These are phyloP conservation scores for Stagonosporopsis rhizophila DNA, from an alignment of 2,329 filamentous ascomycete genomes.

Conservation along the genomic window DNA sequence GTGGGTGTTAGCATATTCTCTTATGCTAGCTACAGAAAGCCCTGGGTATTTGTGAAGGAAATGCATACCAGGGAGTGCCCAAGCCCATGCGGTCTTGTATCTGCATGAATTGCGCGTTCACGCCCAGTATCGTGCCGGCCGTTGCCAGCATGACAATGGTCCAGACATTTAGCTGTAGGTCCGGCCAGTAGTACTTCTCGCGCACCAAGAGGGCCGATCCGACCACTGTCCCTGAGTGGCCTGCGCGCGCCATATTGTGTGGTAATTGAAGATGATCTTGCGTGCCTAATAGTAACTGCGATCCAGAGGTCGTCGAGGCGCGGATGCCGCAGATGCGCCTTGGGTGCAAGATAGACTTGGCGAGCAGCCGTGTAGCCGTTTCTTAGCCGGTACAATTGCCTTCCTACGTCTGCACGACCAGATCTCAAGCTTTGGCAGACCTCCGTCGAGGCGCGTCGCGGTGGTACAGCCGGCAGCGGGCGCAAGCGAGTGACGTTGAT, in stretches of 20 bases:
- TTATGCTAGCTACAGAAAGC: neutral
- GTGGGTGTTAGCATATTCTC: neutral
- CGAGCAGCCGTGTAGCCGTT: slow-evolving; percentile 14
- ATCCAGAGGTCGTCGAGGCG: neutral
- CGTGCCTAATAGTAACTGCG: neutral
- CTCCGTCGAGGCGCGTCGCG: slow-evolving; percentile 1
- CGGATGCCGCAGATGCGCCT: slow-evolving; percentile 12
- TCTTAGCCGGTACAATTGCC: neutral
- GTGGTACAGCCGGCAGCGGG: slow-evolving; percentile 4
- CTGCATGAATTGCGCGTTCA: slow-evolving; percentile 66
- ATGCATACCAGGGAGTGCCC: slow-evolving; percentile 65
- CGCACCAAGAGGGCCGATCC: slow-evolving; percentile 53
- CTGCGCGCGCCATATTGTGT: slow-evolving; percentile 46
- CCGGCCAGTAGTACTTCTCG: slow-evolving; percentile 68
- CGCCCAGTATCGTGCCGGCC: slow-evolving; percentile 64
- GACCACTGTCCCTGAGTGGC: slow-evolving; percentile 44
- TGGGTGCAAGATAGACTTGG: slow-evolving; percentile 8
- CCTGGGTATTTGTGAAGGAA: neutral
- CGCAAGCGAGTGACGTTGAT: slow-evolving; percentile 18
- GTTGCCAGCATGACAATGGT: slow-evolving; percentile 67
- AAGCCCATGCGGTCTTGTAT: slow-evolving; percentile 63
- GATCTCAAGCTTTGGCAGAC: neutral
- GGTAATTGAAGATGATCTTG: neutral
- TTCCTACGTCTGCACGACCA: neutral
- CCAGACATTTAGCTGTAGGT: slow-evolving; percentile 70